Base-by-base conservation (phyloP, 805 yeast genomes). In the Candida xyloterini region DNA sequence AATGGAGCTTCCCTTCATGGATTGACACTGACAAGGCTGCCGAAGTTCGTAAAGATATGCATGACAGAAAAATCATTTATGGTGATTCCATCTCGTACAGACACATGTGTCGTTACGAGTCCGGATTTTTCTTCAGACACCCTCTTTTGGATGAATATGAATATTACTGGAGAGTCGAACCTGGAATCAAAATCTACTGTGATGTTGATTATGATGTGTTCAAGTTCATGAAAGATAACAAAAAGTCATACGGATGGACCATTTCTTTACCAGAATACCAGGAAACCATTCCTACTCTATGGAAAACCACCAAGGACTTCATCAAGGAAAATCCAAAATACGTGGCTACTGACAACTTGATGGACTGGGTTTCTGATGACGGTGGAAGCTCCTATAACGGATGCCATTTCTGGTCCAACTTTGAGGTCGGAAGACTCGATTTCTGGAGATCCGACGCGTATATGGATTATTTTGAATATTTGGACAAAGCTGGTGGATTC, bases 101-200 rank as follows among this genome's bases (percentile, higher is more conserved):
- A 67, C 95, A 88, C 63, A 88, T 88, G 96, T 88, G 96, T 62
- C 75, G 96, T 57, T 89, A 73, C 57, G 95, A 87, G 63, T 82
- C 93, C 11, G 96, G 96, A 1, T 84, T 88, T 66, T 89, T 89
- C 66, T 88, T 76, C 71, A 76, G 81, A 64, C 93, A 86, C 59
- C 81, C 81, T 30, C 57, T 84, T 43, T 60, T 89, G 72, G 70
- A 69, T 40, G 81, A 85, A n/a, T 88, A 79, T 62, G 88, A 84
- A 46, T 89, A 82, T 73, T 89, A 89, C 71, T 89, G 96, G 96
- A 79, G 96, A 66, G 95, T 89, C 40, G 96, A 89, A 64, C 96
- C 96, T 14, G 85, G 79, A 59, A 75, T 84, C 59, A 76, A 76
- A 62, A 76, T 88, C 53, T 81, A 70, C 65, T 88, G 96, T 71